Evolutionary conservation across 2,329 filamentous ascomycete genomes (phyloP), one percentile per base, ranked within the genome.

Genomic region (Fusarium chaquense): DNA sequence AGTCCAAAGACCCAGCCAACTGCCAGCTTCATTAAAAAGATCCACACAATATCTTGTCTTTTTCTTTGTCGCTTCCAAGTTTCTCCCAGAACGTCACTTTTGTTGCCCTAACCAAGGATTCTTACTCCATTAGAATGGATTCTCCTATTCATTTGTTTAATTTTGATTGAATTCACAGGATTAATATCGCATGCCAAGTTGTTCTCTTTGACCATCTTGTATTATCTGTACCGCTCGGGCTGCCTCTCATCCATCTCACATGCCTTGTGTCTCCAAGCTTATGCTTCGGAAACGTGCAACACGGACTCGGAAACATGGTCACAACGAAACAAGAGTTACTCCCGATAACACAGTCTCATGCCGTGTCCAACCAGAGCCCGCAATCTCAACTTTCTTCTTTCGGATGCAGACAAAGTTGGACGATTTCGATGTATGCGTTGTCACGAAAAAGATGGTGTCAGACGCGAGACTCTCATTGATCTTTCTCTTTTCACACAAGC

Each of bases 361-460:
- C 15, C 44, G 16, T 26, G 33, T 47, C 67, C 58, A 68, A 64
- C 50, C 63, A 71, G 36, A 51, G 28, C n/a, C 26, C 56, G 36
- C 44, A 12, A 52, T 67, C 62, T 65, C 54, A 36, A 33, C 53
- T 69, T 16, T 49, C 53, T 35, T 52, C 41, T 26, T 18, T 59
- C n/a, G 69, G 58, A 69, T 65, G 63, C 58, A 71, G 63, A 38
- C 46, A 28, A 51, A 49, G 63, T 70, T 61, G 67, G 59, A 69
- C 67, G 35, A 60, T 63, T 61, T 65, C 40, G 65, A 71, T 61
- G 58, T 45, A 65, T 70, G 67, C 51, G 67, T 70, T 70, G 67
- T 69, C 67, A 65, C 49, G 22, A 26, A 22, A 38, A 58, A 71
- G 63, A 71, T 57, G 67, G 63, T 70, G 67, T 71, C 64, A 30